Evolutionary conservation across 129 eudicot species (phyloP).

Genomic region (Tagetes patula): DNA sequence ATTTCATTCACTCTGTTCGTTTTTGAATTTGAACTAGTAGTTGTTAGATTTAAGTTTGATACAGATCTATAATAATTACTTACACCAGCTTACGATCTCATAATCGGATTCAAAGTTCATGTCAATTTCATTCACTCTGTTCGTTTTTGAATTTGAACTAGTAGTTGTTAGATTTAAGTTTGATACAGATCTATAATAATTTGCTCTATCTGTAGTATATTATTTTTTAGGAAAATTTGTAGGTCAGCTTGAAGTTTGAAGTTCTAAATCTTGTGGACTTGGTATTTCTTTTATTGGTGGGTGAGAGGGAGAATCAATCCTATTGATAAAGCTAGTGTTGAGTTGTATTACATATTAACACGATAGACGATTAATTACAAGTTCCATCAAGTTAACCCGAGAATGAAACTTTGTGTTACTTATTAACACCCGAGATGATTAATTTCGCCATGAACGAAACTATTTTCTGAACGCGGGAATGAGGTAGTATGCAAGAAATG

Average conservation of each 20-base stretch:
- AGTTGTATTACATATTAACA: no score
- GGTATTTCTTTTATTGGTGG: no score
- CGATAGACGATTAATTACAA: neutral
- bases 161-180: slow-evolving; percentile 12
- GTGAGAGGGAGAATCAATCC: no score
- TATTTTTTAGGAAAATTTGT: no score
- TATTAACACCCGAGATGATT: slow-evolving; percentile 18
- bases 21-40: neutral
- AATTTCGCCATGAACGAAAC: neutral
- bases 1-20: neutral
- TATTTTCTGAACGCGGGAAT: neutral
- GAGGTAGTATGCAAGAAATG: slow-evolving; percentile 6
- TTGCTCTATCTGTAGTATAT: neutral
- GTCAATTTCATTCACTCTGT: neutral
- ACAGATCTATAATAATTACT: neutral
- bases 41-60: slow-evolving; percentile 18
- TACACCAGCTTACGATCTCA: neutral
- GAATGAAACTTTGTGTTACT: slow-evolving; percentile 5
- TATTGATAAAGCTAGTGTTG: no score
- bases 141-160: neutral
- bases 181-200: slow-evolving; percentile 10
- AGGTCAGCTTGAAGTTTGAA: no score
- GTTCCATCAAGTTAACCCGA: neutral
- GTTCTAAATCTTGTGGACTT: no score
- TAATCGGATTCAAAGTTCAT: neutral